These are phyloP conservation scores for Claviceps maximensis DNA, from an alignment of 2,329 filamentous ascomycete genomes.

Conservation along the genomic window DNA sequence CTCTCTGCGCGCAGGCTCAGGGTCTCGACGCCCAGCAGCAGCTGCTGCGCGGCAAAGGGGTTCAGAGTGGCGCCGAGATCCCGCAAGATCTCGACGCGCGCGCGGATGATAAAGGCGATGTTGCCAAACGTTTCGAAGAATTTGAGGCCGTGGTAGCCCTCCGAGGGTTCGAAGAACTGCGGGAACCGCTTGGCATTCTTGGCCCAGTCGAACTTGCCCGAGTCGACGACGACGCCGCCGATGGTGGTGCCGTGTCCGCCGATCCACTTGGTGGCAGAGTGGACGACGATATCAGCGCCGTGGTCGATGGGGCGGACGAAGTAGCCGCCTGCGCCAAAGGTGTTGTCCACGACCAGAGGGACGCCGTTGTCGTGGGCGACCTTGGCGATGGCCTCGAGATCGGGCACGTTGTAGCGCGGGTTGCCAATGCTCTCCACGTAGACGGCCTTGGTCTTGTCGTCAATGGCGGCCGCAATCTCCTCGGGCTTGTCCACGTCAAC, in stretches of 20 bases:
- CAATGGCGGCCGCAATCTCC: slow-evolving; percentile 70
- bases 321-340: slow-evolving; percentile 86
- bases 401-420: slow-evolving; percentile 83
- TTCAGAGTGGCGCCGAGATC: slow-evolving; percentile 75
- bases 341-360: slow-evolving; percentile 72
- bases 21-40: slow-evolving; percentile 81
- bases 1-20: slow-evolving; percentile 75
- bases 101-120: slow-evolving; percentile 70
- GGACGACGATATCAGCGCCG: slow-evolving; percentile 85
- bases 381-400: slow-evolving; percentile 76
- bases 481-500: slow-evolving; percentile 66
- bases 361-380: slow-evolving; percentile 58
- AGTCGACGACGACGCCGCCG: slow-evolving; percentile 73
- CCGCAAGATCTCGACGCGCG: slow-evolving; percentile 79
- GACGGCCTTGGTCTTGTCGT: slow-evolving; percentile 85
- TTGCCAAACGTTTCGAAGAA: slow-evolving; percentile 89
- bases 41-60: slow-evolving; percentile 85
- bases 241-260: slow-evolving; percentile 91
- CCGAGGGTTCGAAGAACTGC: slow-evolving; percentile 77
- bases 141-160: slow-evolving; percentile 84
- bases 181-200: slow-evolving; percentile 75
- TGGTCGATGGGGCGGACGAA: slow-evolving; percentile 77
- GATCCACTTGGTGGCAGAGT: slow-evolving; percentile 95
- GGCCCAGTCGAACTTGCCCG: slow-evolving; percentile 90
- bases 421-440: slow-evolving; percentile 92